These are phyloP conservation scores for Anthracocystis panici-leucophaei DNA, from an alignment of 1,284 basidiomycete species.

Conservation along the genomic window DNA sequence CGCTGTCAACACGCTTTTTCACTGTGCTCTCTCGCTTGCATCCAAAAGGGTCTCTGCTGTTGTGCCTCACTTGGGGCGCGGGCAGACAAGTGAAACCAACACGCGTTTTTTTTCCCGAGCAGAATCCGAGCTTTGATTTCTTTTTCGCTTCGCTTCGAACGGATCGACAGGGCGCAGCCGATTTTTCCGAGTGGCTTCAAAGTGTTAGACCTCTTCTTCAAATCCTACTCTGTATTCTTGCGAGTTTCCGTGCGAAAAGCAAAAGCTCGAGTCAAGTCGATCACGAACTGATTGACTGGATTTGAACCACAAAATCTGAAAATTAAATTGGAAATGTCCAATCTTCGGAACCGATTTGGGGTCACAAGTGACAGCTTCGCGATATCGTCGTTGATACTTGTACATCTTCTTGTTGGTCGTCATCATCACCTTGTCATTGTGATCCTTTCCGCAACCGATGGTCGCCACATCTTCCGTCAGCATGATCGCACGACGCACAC, in stretches of 20 bases:
- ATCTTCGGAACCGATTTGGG: conserved; percentile 15
- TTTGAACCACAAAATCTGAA: background rate
- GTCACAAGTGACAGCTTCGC: conserved; percentile 1
- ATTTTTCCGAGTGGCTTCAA: background rate
- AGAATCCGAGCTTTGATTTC: background rate
- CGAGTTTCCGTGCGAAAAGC: conserved; percentile 8
- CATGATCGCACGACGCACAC: conserved; percentile 29
- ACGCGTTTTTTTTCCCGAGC: conserved; percentile 11
- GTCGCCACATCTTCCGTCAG: conserved; percentile 30
- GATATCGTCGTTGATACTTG: conserved; percentile 2
- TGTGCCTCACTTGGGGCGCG: no score
- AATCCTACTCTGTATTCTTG: background rate
- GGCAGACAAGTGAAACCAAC: conserved; percentile 31
- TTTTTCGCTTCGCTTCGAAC: conserved; percentile 10
- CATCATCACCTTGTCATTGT: background rate
- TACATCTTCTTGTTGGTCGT: conserved; percentile 13
- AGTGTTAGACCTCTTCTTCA: conserved; percentile 5
- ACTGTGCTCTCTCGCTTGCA: no score
- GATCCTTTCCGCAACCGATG: conserved; percentile 10
- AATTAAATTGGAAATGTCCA: conserved; percentile 9
- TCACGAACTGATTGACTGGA: conserved; percentile 1
- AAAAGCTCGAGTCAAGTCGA: conserved; percentile 4
- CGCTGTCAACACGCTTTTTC: no score
- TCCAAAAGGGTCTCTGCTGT: conserved; percentile 16
- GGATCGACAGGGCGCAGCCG: conserved; percentile 24